Evolutionary conservation across 768 basidiomycete species (phyloP).

Genomic region (Trametes sanguinea): DNA sequence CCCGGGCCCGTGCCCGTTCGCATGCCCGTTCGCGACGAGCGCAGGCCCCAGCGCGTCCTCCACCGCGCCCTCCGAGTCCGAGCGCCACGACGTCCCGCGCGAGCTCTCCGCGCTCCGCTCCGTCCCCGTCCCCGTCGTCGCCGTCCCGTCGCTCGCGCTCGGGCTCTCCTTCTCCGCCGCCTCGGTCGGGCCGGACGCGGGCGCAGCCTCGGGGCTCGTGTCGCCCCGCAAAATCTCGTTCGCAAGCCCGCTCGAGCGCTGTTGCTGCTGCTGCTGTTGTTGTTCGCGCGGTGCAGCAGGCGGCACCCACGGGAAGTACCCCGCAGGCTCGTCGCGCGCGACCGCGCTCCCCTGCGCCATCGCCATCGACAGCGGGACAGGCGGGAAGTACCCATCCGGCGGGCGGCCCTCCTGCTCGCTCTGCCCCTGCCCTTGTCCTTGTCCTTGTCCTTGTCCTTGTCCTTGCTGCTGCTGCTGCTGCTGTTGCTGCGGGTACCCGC

Average conservation of each 20-base stretch:
- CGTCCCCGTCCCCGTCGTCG: constrained; percentile 4
- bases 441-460: constrained; percentile 12
- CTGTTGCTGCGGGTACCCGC: constrained; percentile 14
- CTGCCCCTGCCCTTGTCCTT: neutral
- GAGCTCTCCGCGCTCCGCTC: constrained; percentile 22
- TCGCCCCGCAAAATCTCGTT: constrained; percentile 31
- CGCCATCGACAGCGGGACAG: constrained; percentile 30
- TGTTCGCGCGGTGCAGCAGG: constrained; percentile 13
- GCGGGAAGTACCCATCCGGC: constrained; percentile 46
- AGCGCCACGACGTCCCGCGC: constrained; percentile 31
- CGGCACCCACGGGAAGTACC: constrained; percentile 47
- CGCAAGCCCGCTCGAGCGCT: constrained; percentile 31
- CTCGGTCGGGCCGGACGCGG: neutral
- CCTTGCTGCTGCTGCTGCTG: constrained; percentile 17
- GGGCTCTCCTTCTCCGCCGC: constrained; percentile 12
- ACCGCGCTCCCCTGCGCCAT: constrained; percentile 11
- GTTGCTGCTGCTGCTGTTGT: neutral
- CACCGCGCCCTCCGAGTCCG: constrained; percentile 17
- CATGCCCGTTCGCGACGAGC: neutral
- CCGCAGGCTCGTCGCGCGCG: constrained; percentile 27
- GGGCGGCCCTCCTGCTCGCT: constrained; percentile 16
- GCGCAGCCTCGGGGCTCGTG: constrained; percentile 2
- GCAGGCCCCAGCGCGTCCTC: neutral
- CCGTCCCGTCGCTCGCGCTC: constrained; percentile 17
- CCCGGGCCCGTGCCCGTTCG: constrained; percentile 11